Evolutionary conservation across 306 rosid genomes (phyloP).

Genomic region (Vigna reflexopilosa): DNA sequence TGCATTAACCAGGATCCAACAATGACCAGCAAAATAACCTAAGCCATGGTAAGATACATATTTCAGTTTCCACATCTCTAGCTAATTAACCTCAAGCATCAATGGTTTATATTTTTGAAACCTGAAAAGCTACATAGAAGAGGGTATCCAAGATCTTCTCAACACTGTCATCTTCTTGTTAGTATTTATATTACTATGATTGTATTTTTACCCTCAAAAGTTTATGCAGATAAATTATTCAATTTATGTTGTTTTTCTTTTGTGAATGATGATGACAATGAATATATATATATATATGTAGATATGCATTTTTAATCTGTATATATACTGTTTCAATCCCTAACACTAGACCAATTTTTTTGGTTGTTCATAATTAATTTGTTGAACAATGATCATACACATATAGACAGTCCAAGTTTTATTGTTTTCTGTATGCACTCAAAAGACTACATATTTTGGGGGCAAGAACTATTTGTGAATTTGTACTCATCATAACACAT

Average conservation of each 20-base stretch:
- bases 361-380: not conserved
- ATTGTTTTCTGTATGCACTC: not conserved
- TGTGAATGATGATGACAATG: too few species aligned
- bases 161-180: too few species aligned
- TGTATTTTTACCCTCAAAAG: too few species aligned
- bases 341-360: not conserved
- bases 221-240: too few species aligned
- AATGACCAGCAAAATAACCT: not conserved
- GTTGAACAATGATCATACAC: not conserved
- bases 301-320: too few species aligned
- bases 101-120: not conserved
- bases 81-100: not conserved
- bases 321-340: too few species aligned
- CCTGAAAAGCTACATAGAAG: too few species aligned
- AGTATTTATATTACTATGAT: too few species aligned
- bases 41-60: not conserved
- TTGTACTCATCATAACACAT: not conserved
- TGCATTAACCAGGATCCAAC: not conserved
- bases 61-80: not conserved
- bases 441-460: not conserved
- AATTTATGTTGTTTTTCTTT: too few species aligned
- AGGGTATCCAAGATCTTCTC: too few species aligned
- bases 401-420: not conserved
- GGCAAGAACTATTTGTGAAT: not conserved
- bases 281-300: too few species aligned